Evolutionary conservation across 768 basidiomycete genomes (phyloP).

Genomic region (Pleurotus salmoneostramineus): DNA sequence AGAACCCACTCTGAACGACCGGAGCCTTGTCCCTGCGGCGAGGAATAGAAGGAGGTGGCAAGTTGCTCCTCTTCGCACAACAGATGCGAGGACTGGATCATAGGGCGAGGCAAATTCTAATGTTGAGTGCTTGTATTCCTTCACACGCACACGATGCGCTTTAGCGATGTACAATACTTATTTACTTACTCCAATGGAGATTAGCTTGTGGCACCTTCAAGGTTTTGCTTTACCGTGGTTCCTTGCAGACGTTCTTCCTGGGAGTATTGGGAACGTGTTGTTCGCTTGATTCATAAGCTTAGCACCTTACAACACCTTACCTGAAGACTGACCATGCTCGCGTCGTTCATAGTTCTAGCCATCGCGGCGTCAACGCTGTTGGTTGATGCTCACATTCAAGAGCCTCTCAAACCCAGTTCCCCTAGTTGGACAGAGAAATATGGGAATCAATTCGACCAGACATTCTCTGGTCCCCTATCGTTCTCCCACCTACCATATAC

Average conservation of each 20-base stretch:
- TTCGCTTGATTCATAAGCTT: neutral
- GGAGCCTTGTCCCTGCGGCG: constrained; percentile 25
- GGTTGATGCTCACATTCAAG: neutral
- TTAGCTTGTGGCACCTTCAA: neutral
- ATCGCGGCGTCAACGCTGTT: neutral
- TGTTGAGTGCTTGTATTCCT: too few species aligned
- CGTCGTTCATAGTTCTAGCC: neutral
- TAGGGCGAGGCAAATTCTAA: too few species aligned
- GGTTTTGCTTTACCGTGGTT: neutral
- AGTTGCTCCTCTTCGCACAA: constrained; percentile 30
- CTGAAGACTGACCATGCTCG: neutral
- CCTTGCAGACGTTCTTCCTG: neutral
- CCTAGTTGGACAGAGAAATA: constrained; percentile 68
- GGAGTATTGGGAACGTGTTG: neutral
- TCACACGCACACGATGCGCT: neutral
- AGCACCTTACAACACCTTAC: neutral
- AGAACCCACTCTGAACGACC: constrained; percentile 29
- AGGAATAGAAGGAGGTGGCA: constrained; percentile 34
- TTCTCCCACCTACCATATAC: constrained; percentile 82
- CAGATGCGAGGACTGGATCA: constrained; percentile 28
- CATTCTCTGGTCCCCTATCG: constrained; percentile 75
- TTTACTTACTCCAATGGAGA: neutral
- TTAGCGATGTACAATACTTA: neutral
- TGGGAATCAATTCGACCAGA: constrained; percentile 67
- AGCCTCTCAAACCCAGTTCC: neutral